Percentiles rank a stretch among this genome's conserved stretches.
Conservation (phyloP, 164 flowering plant genomes). For the Aristolochia fimbriata region DNA sequence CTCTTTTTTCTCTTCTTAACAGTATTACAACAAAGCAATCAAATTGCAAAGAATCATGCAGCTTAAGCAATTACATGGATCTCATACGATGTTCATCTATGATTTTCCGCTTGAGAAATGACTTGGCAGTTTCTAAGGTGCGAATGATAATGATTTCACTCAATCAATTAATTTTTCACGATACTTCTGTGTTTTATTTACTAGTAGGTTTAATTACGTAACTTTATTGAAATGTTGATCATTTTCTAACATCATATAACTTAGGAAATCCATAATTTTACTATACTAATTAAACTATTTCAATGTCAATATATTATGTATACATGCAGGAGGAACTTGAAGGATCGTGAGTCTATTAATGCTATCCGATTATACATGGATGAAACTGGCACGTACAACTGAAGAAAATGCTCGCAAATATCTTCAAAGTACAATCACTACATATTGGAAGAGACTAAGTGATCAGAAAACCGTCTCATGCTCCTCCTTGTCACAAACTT, state of each 20-base stretch:
- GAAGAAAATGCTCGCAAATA: conserved; percentile 11
- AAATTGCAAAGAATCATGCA: conserved; percentile 3
- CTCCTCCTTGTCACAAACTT: too few species aligned
- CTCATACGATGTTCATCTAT: conserved; percentile 17
- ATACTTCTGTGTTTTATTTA: too few species aligned
- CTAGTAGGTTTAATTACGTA: too few species aligned
- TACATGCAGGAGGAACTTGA: conserved; percentile 9
- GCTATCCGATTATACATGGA: conserved; percentile 12
- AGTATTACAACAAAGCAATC: background rate
- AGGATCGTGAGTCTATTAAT: conserved; percentile 15
- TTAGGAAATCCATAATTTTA: background rate
- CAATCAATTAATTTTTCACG: too few species aligned
- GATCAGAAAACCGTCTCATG: too few species aligned
- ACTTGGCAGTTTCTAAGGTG: conserved; percentile 28
- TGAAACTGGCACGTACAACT: conserved; percentile 4
- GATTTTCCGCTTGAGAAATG: conserved; percentile 32
- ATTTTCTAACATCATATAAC: background rate
- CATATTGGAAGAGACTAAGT: too few species aligned
- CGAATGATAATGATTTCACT: too few species aligned
- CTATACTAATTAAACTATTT: too few species aligned
- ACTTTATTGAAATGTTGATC: too few species aligned
- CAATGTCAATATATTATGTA: background rate
- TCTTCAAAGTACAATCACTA: background rate
- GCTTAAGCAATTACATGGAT: conserved; percentile 11
- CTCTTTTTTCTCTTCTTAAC: background rate